These are phyloP conservation scores for Chlorokybus atmophyticus DNA, from an alignment of 139 green algal species.

Conservation along the genomic window DNA sequence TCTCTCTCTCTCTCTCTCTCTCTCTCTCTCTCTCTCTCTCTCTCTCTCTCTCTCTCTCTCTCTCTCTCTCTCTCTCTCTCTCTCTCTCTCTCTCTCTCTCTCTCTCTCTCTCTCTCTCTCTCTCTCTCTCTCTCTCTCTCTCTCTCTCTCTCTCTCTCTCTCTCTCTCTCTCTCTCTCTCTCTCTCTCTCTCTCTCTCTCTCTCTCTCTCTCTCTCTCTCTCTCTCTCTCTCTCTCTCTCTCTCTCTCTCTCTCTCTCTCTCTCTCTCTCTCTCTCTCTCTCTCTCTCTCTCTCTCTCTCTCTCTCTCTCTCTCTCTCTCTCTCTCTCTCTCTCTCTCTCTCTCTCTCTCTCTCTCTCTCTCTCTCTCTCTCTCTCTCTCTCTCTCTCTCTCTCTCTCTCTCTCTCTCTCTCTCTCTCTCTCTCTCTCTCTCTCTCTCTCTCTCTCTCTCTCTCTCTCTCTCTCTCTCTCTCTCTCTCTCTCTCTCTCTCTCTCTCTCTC, in stretches of 20 bases:
- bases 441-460: neutral
- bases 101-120: slow-evolving; percentile 1
- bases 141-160: neutral
- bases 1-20: slow-evolving; percentile 3
- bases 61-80: neutral
- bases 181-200: no score
- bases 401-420: neutral
- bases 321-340: neutral
- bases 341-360: neutral
- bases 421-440: neutral
- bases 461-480: neutral
- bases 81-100: slow-evolving; percentile 3
- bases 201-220: neutral
- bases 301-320: neutral
- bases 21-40: neutral
- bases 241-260: neutral
- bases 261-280: neutral
- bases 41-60: neutral
- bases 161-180: neutral
- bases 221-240: neutral
- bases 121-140: slow-evolving; percentile 1
- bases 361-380: neutral
- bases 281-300: neutral
- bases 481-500: neutral
- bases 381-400: neutral